Percentiles rank a stretch among this genome's conserved stretches.
phyloP scores from a whole-genome alignment of 2,329 filamentous ascomycete species.

The Coniochaeta prunicola region DNA sequence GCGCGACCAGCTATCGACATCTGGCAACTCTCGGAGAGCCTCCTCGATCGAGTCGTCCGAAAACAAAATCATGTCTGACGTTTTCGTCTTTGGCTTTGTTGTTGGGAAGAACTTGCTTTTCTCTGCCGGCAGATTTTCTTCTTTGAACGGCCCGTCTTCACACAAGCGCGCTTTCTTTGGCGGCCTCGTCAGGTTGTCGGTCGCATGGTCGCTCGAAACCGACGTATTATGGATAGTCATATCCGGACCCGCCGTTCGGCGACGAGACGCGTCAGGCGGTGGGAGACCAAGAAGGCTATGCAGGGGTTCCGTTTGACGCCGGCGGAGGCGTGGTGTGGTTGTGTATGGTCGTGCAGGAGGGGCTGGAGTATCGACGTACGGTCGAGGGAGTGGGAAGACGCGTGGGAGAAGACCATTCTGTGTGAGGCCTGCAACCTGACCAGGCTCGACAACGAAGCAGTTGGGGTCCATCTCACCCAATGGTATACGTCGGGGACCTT shows the following conservation, averaged over 20 bases:
- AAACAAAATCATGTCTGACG: constrained; percentile 36
- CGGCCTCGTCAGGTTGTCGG: constrained; percentile 27
- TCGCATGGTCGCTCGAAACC: not conserved
- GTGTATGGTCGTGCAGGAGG: constrained; percentile 20
- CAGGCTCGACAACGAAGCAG: constrained; percentile 47
- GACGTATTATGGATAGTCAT: not conserved
- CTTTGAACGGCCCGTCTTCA: constrained; percentile 28
- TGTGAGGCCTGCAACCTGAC: constrained; percentile 39
- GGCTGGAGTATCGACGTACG: constrained; percentile 37
- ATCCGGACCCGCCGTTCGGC: constrained; percentile 16
- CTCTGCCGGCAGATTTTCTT: constrained; percentile 26
- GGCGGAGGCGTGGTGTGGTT: constrained; percentile 32
- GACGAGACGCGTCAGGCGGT: constrained; percentile 11
- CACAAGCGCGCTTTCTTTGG: constrained; percentile 52
- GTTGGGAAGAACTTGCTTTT: constrained; percentile 49
- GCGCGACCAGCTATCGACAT: constrained; percentile 40
- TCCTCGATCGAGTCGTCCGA: constrained; percentile 54
- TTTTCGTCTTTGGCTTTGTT: constrained; percentile 18
- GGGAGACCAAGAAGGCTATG: constrained; percentile 29
- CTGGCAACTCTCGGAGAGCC: constrained; percentile 41
- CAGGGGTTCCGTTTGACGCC: constrained; percentile 46
- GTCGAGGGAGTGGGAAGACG: constrained; percentile 51
- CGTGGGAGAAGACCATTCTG: constrained; percentile 42
- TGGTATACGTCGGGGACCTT: constrained; percentile 40
- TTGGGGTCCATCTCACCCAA: constrained; percentile 58